A percentile compares a stretch with the other conserved stretches of the same genome.
These are phyloP conservation scores for Tylopilus balloui DNA, from an alignment of 768 basidiomycete species.

Conservation along the genomic window DNA sequence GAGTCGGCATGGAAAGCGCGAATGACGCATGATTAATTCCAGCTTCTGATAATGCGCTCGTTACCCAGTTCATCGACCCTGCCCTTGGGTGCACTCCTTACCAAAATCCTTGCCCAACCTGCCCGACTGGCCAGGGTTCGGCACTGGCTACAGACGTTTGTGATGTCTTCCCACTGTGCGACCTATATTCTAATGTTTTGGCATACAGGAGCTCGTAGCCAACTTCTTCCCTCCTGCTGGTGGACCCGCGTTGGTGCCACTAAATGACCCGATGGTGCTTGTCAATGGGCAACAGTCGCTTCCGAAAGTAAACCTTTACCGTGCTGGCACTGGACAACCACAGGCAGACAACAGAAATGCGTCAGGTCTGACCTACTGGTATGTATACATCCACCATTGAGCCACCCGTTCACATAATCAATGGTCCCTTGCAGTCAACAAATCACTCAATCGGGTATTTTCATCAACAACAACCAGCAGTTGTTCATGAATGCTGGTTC, in stretches of 20 bases:
- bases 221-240: constrained; percentile 22
- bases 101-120: constrained; percentile 27
- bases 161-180: neutral
- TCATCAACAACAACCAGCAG: constrained; percentile 21
- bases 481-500: constrained; percentile 17
- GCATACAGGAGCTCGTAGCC: constrained; percentile 21
- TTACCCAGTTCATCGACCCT: constrained; percentile 25
- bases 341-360: constrained; percentile 21
- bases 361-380: constrained; percentile 23
- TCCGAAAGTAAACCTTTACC: constrained; percentile 27
- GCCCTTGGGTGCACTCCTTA: constrained; percentile 22
- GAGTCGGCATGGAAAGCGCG: neutral
- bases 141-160: constrained; percentile 25
- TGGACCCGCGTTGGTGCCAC: constrained; percentile 23
- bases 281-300: constrained; percentile 23
- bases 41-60: constrained; percentile 27
- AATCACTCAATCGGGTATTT: constrained; percentile 20
- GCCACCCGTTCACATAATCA: neutral
- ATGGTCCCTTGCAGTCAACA: constrained; percentile 15
- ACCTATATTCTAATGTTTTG: neutral
- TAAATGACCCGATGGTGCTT: constrained; percentile 27
- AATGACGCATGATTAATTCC: neutral
- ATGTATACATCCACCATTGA: neutral
- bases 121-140: constrained; percentile 14
- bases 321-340: constrained; percentile 25